Conservation (phyloP, 345 rosid species). For the Geranium rotundifolium region DNA sequence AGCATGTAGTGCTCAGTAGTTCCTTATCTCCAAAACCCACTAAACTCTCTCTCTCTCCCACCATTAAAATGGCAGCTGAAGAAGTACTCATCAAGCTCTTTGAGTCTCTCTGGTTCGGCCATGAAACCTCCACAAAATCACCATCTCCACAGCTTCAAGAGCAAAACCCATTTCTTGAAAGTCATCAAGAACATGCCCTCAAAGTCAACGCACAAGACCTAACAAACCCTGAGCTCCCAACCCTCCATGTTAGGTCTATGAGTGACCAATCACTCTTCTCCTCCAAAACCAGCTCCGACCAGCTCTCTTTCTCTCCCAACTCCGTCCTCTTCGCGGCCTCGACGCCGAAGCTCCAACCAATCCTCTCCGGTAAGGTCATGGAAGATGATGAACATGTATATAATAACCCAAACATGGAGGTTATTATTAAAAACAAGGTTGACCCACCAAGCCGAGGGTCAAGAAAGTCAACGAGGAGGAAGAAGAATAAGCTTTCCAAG, state of each 20-base stretch:
- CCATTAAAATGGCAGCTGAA: conserved; percentile 24
- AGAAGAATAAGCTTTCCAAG: conserved; percentile 21
- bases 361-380: conserved; percentile 44
- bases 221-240: conserved; percentile 10
- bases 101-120: conserved; percentile 44
- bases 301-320: conserved; percentile 25
- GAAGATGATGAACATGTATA: conserved; percentile 2
- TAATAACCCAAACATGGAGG: conserved; percentile 3
- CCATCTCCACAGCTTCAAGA: neutral
- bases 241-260: conserved; percentile 24
- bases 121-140: conserved; percentile 15
- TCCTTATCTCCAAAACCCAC: neutral
- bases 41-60: neutral
- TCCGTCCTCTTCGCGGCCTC: conserved; percentile 28
- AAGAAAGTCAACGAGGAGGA: conserved; percentile 9
- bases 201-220: conserved; percentile 13
- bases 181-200: conserved; percentile 1
- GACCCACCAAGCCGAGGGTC: conserved; percentile 4
- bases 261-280: conserved; percentile 31
- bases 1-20: neutral
- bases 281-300: neutral
- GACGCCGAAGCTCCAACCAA: conserved; percentile 41
- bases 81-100: conserved; percentile 27
- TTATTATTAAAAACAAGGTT: neutral
- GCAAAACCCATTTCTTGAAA: conserved; percentile 11